Percentiles rank a stretch among this genome's conserved stretches.
These are phyloP conservation scores for Aechmea fasciata DNA, from an alignment of 176 grass and related monocot genomes.

Conservation along the genomic window DNA sequence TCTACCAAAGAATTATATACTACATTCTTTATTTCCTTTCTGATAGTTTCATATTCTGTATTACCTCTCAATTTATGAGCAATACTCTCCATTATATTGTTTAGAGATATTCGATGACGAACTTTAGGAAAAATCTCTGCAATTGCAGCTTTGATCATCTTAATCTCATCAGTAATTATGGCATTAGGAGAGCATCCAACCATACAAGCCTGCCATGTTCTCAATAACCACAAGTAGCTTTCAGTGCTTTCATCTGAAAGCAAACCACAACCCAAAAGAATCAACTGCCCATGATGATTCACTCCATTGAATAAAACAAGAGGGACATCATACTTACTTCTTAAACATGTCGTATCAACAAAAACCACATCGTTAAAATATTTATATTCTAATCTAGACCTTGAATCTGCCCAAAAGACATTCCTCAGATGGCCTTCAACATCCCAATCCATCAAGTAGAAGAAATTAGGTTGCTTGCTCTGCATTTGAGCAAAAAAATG, in stretches of 20 bases:
- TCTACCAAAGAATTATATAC: conserved; percentile 51
- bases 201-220: conserved; percentile 63
- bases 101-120: conserved; percentile 53
- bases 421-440: conserved; percentile 59
- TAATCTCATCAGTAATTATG: conserved; percentile 50
- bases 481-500: conserved; percentile 54
- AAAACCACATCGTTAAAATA: conserved; percentile 57
- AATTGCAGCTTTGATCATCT: conserved; percentile 41
- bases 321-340: conserved; percentile 40
- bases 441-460: conserved; percentile 69
- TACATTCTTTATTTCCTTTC: conserved; percentile 26
- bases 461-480: conserved; percentile 55
- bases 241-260: conserved; percentile 69
- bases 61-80: conserved; percentile 36
- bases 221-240: conserved; percentile 64
- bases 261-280: conserved; percentile 64
- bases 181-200: conserved; percentile 36
- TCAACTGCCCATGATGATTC: conserved; percentile 62
- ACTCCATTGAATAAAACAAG: conserved; percentile 55
- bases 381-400: conserved; percentile 45
- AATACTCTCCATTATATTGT: conserved; percentile 38
- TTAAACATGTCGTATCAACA: conserved; percentile 53
- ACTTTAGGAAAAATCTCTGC: conserved; percentile 40
- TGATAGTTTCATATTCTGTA: conserved; percentile 36
- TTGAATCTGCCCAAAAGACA: conserved; percentile 72